These are phyloP conservation scores for Podila epigama DNA, from an alignment of 192 early-diverging fungal species.

Conservation along the genomic window DNA sequence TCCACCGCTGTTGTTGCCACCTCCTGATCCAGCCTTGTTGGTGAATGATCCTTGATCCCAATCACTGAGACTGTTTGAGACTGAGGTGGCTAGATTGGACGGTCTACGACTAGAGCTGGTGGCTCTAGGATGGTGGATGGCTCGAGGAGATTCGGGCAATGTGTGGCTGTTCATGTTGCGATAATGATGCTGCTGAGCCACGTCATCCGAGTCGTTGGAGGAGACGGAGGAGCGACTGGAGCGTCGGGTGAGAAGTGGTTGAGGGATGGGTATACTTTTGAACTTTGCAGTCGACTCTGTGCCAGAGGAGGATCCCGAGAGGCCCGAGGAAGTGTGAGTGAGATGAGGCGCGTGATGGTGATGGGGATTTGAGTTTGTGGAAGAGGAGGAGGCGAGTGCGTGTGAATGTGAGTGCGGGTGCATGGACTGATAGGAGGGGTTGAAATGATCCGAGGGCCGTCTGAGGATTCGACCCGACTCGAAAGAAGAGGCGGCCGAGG, in stretches of 20 bases:
- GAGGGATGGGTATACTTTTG: conserved; percentile 48
- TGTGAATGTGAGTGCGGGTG: conserved; percentile 15
- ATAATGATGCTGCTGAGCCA: conserved; percentile 30
- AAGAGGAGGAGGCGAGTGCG: neutral
- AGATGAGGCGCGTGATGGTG: conserved; percentile 17
- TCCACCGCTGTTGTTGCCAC: conserved; percentile 5
- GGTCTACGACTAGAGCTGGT: conserved; percentile 28
- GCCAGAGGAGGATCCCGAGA: conserved; percentile 14
- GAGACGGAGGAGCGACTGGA: conserved; percentile 43
- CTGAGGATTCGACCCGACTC: conserved; percentile 33
- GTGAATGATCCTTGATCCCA: conserved; percentile 40
- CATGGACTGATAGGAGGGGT: conserved; percentile 35
- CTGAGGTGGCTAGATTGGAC: conserved; percentile 39
- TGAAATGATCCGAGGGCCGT: conserved; percentile 43
- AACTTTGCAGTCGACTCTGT: conserved; percentile 41
- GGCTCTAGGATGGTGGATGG: conserved; percentile 18
- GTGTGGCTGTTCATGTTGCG: conserved; percentile 16
- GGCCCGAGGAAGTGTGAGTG: conserved; percentile 5
- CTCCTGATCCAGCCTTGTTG: conserved; percentile 8
- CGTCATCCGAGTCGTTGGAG: conserved; percentile 45
- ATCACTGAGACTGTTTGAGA: conserved; percentile 43
- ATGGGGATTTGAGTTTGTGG: conserved; percentile 14
- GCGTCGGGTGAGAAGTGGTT: conserved; percentile 44
- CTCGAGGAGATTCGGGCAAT: conserved; percentile 35
- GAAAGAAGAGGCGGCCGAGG: conserved; percentile 41